These are phyloP conservation scores for Cnidoscolus chayamansa DNA, from an alignment of 441 rosid genomes.

Conservation along the genomic window DNA sequence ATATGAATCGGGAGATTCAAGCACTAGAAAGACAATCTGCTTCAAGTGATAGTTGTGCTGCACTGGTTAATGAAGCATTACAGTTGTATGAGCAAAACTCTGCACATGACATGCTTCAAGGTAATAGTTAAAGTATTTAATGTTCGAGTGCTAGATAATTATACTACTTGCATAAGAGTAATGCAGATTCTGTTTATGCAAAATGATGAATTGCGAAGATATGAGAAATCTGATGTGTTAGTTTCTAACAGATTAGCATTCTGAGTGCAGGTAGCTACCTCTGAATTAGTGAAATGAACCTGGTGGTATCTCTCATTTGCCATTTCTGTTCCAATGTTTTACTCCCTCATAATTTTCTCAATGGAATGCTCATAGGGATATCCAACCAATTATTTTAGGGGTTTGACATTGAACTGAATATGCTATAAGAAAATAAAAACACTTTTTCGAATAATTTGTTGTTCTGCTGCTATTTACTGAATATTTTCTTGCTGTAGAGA, in stretches of 20 bases:
- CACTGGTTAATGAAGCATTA: conserved; percentile 48
- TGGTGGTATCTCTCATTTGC: too few species aligned
- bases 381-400: background rate
- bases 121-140: conserved; percentile 31
- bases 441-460: background rate
- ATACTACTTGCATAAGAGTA: background rate
- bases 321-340: too few species aligned
- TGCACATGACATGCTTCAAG: conserved; percentile 47
- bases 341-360: too few species aligned
- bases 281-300: too few species aligned
- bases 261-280: background rate
- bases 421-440: too few species aligned
- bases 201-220: background rate
- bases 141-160: conserved; percentile 1
- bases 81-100: conserved; percentile 47
- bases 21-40: conserved; percentile 51
- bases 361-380: too few species aligned
- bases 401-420: background rate
- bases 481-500: conserved; percentile 42
- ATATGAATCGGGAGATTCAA: conserved; percentile 53
- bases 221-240: background rate
- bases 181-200: background rate
- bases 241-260: conserved; percentile 3
- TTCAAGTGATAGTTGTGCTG: conserved; percentile 41
- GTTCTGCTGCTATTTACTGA: conserved; percentile 3